Base-by-base conservation (phyloP, 1,284 basidiomycete genomes). In the Dichomitus squalens region DNA sequence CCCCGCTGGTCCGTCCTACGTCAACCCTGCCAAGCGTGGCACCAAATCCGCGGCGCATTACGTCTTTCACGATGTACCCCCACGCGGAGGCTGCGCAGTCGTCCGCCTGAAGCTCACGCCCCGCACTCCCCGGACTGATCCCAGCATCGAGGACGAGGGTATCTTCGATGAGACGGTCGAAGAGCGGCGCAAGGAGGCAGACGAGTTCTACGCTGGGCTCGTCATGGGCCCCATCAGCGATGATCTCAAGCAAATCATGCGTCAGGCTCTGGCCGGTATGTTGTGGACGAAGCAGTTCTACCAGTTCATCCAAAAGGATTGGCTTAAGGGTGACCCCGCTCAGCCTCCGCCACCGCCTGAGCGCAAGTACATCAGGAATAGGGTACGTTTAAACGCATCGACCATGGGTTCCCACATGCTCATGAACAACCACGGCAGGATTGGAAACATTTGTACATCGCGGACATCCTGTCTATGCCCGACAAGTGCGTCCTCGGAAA, bases 221-320 rank as follows among this genome's bases (percentile, higher is more conserved):
- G 86, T 88, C 49, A 81, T 87, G 63, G 91, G 92, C 4, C 87
- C 90, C 11, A 88, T 96, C 69, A 92, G 85, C 63, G 95, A 97
- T 60, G 96, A 99, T 75, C 79, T 98, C 70, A 88, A 88, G 72
- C 95, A 95, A 74, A 92, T 99, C 69, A 97, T 95, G 94, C 83
- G 96, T 58, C 96, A 98, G 74, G 96, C 95, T n/a, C 77, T 98
- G 35, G 88, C 87, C 21, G 96, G 96, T n/a, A 98, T 99, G 96
- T 77, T 99, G 53, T 98, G 96, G 95, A 96, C 93, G 53, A 99
- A 98, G 78, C 96, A 98, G 69, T 95, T 88, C 75, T 99, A 98
- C 77, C 85, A 92, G 72, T 98, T 96, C 75, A 87, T 98, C 61
- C 96, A 98, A 74, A 91, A 92, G 69, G 92, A 97, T 63, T 99